These are phyloP conservation scores for Ampelomyces quisqualis DNA, from an alignment of 2,329 filamentous ascomycete genomes.

Conservation along the genomic window DNA sequence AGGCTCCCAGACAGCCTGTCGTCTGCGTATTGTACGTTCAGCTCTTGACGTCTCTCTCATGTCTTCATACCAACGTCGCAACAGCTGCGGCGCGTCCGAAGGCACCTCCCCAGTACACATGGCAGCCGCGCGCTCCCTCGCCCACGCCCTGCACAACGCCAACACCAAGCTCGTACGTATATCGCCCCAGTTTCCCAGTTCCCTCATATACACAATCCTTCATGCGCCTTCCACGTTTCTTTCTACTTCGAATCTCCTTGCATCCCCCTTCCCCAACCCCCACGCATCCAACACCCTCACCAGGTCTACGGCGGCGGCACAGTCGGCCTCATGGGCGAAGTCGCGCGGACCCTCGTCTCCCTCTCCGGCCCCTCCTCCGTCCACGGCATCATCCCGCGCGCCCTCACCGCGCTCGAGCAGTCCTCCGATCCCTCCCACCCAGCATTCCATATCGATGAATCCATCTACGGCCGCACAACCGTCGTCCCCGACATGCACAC, in stretches of 20 bases:
- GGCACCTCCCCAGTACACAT: conserved; percentile 75
- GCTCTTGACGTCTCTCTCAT: background rate
- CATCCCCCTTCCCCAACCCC: background rate
- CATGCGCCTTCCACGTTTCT: too few species aligned
- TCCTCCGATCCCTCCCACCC: conserved; percentile 54
- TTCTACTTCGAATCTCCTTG: too few species aligned
- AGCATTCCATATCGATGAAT: conserved; percentile 57
- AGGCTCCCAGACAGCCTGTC: conserved; percentile 54
- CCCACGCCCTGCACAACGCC: conserved; percentile 69
- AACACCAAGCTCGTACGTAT: conserved; percentile 67
- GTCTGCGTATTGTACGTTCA: conserved; percentile 81
- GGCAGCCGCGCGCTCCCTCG: conserved; percentile 75
- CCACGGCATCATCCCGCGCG: conserved; percentile 89
- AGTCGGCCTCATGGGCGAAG: conserved; percentile 90
- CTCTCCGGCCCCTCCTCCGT: conserved; percentile 79
- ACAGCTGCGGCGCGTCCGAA: conserved; percentile 74
- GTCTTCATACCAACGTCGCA: conserved; percentile 10
- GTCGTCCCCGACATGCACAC: conserved; percentile 96
- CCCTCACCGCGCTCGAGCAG: conserved; percentile 77
- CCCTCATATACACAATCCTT: too few species aligned
- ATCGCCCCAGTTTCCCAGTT: too few species aligned
- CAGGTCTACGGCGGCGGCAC: conserved; percentile 87
- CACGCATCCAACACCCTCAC: background rate
- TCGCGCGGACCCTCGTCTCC: conserved; percentile 81
- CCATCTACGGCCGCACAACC: conserved; percentile 77